Conservation (phyloP, 2,329 filamentous ascomycete species). For the Malbranchea cinnamomea region DNA sequence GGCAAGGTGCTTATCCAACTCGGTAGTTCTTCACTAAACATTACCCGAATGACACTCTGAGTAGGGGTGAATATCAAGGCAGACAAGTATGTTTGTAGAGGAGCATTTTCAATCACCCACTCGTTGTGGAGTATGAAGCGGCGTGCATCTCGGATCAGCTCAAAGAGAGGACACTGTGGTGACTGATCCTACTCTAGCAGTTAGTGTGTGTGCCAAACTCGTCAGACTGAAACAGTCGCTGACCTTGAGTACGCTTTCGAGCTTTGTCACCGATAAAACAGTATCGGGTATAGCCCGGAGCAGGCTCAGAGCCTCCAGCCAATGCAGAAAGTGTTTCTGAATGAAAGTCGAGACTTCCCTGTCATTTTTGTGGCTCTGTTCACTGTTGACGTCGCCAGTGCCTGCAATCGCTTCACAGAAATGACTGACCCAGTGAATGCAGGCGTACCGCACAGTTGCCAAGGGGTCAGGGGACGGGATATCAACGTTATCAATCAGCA, state of each 20-base stretch:
- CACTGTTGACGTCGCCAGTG: no score
- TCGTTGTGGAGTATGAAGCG: constrained; percentile 3
- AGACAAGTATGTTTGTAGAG: constrained; percentile 5
- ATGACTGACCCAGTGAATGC: no score
- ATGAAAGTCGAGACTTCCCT: no score
- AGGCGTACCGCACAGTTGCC: no score
- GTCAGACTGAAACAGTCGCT: no score
- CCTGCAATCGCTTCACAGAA: no score
- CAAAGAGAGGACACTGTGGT: no score
- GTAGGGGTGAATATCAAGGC: constrained; percentile 2
- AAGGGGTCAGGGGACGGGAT: no score
- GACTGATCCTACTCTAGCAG: no score
- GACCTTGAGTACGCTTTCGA: background rate
- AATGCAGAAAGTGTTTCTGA: constrained; percentile 6
- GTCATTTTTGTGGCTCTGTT: no score
- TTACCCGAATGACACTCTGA: constrained; percentile 1
- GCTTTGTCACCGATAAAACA: constrained; percentile 8
- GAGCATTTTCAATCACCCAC: background rate
- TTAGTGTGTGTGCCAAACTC: no score
- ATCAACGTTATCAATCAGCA: no score
- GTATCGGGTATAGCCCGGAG: constrained; percentile 13
- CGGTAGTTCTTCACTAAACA: constrained; percentile 2
- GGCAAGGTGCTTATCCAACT: constrained; percentile 1
- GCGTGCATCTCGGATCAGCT: constrained; percentile 4
- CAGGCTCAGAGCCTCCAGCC: constrained; percentile 12